Evolutionary conservation across 768 basidiomycete genomes (phyloP).

Genomic region (Lactifluus hygrophoroides): DNA sequence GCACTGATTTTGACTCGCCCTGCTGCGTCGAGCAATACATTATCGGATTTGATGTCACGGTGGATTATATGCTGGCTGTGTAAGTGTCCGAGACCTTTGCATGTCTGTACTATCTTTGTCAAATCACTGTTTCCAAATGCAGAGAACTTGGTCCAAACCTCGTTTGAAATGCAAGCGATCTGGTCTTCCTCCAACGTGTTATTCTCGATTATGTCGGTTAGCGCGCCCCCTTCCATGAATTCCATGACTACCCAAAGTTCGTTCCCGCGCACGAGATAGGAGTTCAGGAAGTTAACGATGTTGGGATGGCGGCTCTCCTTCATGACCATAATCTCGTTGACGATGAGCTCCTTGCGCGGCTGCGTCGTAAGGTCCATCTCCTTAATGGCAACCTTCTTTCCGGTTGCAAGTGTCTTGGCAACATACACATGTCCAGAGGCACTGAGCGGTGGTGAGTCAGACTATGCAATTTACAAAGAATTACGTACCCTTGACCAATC

Average conservation of each 20-base stretch:
- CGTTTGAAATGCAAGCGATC: constrained; percentile 83
- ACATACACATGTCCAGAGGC: constrained; percentile 98
- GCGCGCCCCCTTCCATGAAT: constrained; percentile 96
- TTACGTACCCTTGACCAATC: constrained; percentile 89
- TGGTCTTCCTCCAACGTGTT: constrained; percentile 93
- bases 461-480: not conserved
- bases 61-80: constrained; percentile 95
- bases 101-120: constrained; percentile 55
- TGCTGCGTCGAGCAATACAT: constrained; percentile 85
- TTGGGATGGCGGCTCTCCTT: constrained; percentile 96
- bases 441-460: constrained; percentile 33
- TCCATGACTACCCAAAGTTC: constrained; percentile 99
- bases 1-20: constrained; percentile 96
- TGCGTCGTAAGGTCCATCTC: constrained; percentile 96
- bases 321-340: constrained; percentile 98
- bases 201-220: constrained; percentile 97
- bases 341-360: constrained; percentile 94
- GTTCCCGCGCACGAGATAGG: constrained; percentile 78
- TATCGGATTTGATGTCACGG: constrained; percentile 95
- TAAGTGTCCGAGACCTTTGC: constrained; percentile 87
- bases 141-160: constrained; percentile 45
- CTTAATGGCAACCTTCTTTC: constrained; percentile 93
- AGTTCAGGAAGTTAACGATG: constrained; percentile 91
- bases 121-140: not conserved
- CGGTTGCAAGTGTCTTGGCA: constrained; percentile 77